Percentiles rank a stretch among this genome's conserved stretches.
Conservation (phyloP, 257 asterid species). For the Thymus mandschuricus region DNA sequence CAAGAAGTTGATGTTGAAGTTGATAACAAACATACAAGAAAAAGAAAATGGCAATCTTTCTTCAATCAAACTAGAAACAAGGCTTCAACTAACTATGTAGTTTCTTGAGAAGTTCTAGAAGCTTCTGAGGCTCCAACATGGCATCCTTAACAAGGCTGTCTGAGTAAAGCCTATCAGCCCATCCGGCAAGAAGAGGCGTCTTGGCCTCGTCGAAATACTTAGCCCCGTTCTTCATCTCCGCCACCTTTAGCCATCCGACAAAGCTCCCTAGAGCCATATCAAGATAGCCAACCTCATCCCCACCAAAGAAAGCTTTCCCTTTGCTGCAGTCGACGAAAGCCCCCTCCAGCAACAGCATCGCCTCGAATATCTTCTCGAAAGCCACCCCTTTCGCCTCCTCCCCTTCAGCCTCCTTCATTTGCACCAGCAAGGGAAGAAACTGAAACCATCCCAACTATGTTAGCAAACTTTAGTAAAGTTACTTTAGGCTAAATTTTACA, state of each 20-base stretch:
- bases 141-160: slow-evolving; percentile 36
- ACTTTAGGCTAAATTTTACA: not conserved
- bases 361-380: slow-evolving; percentile 36
- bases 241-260: slow-evolving; percentile 34
- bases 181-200: slow-evolving; percentile 40
- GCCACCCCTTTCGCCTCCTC: slow-evolving; percentile 31
- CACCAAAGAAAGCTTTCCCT: slow-evolving; percentile 45
- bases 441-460: too few species aligned
- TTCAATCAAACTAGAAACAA: too few species aligned
- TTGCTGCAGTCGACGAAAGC: slow-evolving; percentile 40
- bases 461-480: not conserved
- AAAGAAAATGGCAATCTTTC: too few species aligned
- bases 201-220: slow-evolving; percentile 35
- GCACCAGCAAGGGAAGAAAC: not conserved
- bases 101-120: slow-evolving; percentile 28
- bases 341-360: slow-evolving; percentile 38
- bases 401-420: slow-evolving; percentile 27
- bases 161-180: slow-evolving; percentile 38
- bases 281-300: slow-evolving; percentile 42
- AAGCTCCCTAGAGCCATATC: slow-evolving; percentile 42
- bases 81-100: not conserved
- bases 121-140: slow-evolving; percentile 29
- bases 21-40: too few species aligned
- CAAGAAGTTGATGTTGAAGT: too few species aligned
- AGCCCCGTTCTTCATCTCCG: slow-evolving; percentile 19